Percentiles rank a stretch among this genome's conserved stretches.
These are phyloP conservation scores for Rosa chinensis DNA, from an alignment of 306 rosid genomes.

Conservation along the genomic window DNA sequence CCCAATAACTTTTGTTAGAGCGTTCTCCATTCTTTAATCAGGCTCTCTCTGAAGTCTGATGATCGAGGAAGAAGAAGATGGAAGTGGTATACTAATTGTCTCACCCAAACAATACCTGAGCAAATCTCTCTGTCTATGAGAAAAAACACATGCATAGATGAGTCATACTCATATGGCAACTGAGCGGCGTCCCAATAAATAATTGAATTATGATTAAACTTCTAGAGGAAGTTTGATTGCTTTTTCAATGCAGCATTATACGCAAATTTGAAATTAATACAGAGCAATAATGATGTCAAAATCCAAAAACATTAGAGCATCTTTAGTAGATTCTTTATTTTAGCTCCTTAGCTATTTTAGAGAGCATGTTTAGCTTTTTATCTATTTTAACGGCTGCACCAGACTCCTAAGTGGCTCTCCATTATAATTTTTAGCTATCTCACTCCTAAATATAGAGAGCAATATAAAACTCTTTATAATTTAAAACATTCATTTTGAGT, in stretches of 20 bases:
- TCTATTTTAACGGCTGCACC: too few species aligned
- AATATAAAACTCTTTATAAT: too few species aligned
- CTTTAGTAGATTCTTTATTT: too few species aligned
- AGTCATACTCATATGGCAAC: background rate
- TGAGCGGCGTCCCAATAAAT: background rate
- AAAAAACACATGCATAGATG: background rate
- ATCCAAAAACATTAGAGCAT: too few species aligned
- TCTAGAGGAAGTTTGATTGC: background rate
- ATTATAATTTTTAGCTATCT: too few species aligned
- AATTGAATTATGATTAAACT: background rate
- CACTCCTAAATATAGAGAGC: too few species aligned
- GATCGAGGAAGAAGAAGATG: background rate
- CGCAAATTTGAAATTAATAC: too few species aligned
- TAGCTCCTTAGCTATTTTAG: too few species aligned
- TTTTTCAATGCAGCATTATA: background rate
- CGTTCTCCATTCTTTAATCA: slow-evolving; percentile 58
- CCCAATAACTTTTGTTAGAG: slow-evolving; percentile 69
- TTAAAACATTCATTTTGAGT: too few species aligned
- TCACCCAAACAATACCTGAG: background rate
- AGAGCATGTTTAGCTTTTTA: too few species aligned
- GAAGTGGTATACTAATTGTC: background rate
- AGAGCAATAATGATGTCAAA: too few species aligned
- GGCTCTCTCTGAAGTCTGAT: background rate
- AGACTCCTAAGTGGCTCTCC: too few species aligned
- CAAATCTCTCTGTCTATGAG: background rate